Conservation (phyloP, 768 basidiomycete species). For the Amylocystis lapponica region DNA sequence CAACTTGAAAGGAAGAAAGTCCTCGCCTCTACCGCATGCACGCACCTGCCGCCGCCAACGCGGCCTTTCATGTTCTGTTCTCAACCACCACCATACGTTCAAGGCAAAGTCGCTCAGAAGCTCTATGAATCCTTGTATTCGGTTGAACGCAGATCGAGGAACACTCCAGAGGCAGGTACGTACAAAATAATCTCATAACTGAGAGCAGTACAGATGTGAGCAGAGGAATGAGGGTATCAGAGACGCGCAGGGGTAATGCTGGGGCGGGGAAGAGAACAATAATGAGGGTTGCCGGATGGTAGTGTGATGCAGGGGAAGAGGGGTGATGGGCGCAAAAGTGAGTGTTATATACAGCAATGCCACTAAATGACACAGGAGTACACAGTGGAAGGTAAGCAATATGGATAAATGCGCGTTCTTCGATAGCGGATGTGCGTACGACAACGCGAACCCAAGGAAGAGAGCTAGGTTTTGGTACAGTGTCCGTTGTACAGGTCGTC, state of each 20-base stretch:
- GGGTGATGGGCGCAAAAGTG: background rate
- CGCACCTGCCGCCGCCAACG: background rate
- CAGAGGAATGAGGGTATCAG: background rate
- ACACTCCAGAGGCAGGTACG: constrained; percentile 1
- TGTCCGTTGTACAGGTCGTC: constrained; percentile 20
- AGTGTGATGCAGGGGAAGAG: background rate
- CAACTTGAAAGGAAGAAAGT: too few relatives aligned
- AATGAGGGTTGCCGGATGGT: background rate
- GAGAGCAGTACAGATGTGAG: background rate
- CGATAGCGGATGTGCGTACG: constrained; percentile 11
- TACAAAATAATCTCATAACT: constrained; percentile 8
- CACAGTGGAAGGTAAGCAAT: background rate
- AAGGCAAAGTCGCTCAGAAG: background rate
- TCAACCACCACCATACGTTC: background rate
- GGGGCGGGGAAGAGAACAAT: too few relatives aligned
- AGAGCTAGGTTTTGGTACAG: constrained; percentile 18
- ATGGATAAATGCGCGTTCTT: constrained; percentile 2
- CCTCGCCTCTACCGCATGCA: too few relatives aligned
- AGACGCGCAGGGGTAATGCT: too few relatives aligned
- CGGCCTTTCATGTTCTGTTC: background rate
- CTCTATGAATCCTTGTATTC: constrained; percentile 6
- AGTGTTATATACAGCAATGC: constrained; percentile 3
- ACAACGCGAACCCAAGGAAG: constrained; percentile 8
- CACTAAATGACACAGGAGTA: constrained; percentile 2
- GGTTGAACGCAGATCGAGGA: background rate